Evolutionary conservation across 352 stramenopile species (phyloP).

Genomic region (Phytophthora palmivora): DNA sequence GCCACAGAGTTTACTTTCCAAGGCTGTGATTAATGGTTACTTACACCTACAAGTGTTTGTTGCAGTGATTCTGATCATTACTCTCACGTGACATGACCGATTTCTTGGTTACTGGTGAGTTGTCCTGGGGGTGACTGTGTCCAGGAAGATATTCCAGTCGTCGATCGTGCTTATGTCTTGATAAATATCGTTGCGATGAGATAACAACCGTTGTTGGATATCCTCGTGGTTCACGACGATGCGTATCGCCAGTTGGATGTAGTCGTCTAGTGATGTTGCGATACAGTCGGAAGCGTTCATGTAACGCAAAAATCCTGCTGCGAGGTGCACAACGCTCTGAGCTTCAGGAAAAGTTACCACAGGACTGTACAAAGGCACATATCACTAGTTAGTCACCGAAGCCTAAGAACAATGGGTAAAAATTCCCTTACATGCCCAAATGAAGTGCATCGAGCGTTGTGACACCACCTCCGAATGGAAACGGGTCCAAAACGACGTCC

Average conservation of each 20-base stretch:
- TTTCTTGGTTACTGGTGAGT: too few relatives aligned
- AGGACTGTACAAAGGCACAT: conserved; percentile 31
- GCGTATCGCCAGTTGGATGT: conserved; percentile 40
- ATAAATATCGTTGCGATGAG: conserved; percentile 35
- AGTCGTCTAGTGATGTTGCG: conserved; percentile 45
- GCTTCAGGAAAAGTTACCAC: conserved; percentile 62
- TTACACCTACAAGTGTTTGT: neutral
- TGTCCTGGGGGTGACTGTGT: conserved; percentile 12
- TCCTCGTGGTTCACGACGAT: conserved; percentile 39
- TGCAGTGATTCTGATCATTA: too few relatives aligned
- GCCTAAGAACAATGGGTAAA: neutral
- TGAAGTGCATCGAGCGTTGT: conserved; percentile 85
- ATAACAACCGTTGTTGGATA: conserved; percentile 27
- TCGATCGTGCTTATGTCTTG: conserved; percentile 34
- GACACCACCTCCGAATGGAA: conserved; percentile 86
- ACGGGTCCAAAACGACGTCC: conserved; percentile 85
- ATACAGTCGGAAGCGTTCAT: conserved; percentile 61
- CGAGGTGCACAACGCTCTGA: conserved; percentile 64
- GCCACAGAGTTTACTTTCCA: conserved; percentile 3
- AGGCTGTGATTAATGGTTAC: too few relatives aligned
- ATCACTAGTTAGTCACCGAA: neutral
- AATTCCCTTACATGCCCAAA: conserved; percentile 62
- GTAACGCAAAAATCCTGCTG: conserved; percentile 65
- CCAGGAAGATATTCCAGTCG: conserved; percentile 51
- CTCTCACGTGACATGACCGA: too few relatives aligned